A percentile compares a stretch with the other conserved stretches of the same genome.
Conservation (phyloP, 129 eudicot species). For the Chrysanthemum lavandulifolium region DNA sequence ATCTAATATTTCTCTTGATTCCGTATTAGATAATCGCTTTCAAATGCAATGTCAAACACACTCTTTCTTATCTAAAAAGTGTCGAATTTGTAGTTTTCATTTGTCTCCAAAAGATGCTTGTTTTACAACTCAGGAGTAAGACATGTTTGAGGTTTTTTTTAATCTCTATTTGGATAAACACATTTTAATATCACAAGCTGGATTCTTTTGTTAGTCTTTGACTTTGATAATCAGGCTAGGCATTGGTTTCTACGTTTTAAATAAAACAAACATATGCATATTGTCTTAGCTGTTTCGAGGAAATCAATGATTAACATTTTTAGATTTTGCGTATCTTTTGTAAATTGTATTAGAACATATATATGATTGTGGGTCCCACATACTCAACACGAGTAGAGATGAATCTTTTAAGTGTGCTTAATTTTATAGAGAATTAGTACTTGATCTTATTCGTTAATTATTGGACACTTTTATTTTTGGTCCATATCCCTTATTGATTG, state of each 20-base stretch:
- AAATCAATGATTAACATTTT: conserved; percentile 15
- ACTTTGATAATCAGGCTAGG: conserved; percentile 12
- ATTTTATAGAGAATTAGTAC: background rate
- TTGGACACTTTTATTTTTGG: too few relatives aligned
- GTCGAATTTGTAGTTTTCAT: conserved; percentile 14
- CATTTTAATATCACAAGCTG: background rate
- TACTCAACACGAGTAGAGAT: background rate
- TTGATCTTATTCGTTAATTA: background rate
- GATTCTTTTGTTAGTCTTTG: conserved; percentile 8
- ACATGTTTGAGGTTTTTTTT: conserved; percentile 14
- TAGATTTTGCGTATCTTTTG: background rate
- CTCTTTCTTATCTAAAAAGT: background rate
- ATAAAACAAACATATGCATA: conserved; percentile 30
- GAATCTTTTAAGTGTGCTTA: background rate
- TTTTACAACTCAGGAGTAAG: conserved; percentile 10
- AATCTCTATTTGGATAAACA: conserved; percentile 3
- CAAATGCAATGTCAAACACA: too few relatives aligned
- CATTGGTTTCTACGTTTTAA: conserved; percentile 40
- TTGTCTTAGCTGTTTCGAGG: conserved; percentile 25
- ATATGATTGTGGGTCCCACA: conserved; percentile 14
- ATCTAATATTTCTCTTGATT: too few relatives aligned
- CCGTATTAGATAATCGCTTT: too few relatives aligned
- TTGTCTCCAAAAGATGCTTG: conserved; percentile 14
- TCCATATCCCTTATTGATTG: too few relatives aligned
- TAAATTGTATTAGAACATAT: background rate